A percentile compares a stretch with the other conserved stretches of the same genome.
Conservation (phyloP, 2,329 filamentous ascomycete species). For the Stagonosporopsis tanaceti region DNA sequence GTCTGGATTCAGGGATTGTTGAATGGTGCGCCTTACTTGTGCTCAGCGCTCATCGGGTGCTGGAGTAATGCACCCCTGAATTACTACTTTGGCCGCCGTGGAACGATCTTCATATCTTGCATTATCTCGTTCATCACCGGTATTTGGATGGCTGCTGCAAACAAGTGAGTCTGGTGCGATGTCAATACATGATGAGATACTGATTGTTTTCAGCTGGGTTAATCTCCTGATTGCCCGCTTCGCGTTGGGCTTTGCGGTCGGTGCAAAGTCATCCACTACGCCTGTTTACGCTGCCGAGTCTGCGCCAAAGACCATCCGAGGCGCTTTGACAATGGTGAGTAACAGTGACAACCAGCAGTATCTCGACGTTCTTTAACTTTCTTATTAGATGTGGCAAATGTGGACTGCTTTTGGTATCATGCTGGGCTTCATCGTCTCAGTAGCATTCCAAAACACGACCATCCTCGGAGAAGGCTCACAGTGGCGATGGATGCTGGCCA, state of each 20-base stretch:
- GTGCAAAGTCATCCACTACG: slow-evolving; percentile 50
- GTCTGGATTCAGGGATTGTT: slow-evolving; percentile 42
- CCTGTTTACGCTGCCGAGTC: slow-evolving; percentile 60
- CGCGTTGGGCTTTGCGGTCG: slow-evolving; percentile 45
- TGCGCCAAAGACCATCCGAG: slow-evolving; percentile 58
- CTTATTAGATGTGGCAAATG: slow-evolving; percentile 58
- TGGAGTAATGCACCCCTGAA: slow-evolving; percentile 47
- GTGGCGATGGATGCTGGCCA: slow-evolving; percentile 47
- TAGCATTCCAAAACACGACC: slow-evolving; percentile 39
- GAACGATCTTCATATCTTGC: slow-evolving; percentile 46
- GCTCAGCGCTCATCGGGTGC: slow-evolving; percentile 52
- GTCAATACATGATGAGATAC: background rate
- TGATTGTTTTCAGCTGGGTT: slow-evolving; percentile 38
- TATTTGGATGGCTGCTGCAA: slow-evolving; percentile 43
- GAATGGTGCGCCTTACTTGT: slow-evolving; percentile 43
- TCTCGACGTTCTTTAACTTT: slow-evolving; percentile 23
- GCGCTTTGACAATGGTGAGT: slow-evolving; percentile 53
- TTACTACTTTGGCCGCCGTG: slow-evolving; percentile 40
- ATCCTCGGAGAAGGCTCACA: slow-evolving; percentile 37
- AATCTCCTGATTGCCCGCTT: slow-evolving; percentile 44
- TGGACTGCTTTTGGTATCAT: slow-evolving; percentile 48
- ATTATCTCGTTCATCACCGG: slow-evolving; percentile 45
- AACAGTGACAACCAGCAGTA: background rate
- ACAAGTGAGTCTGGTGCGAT: slow-evolving; percentile 22
- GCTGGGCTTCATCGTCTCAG: slow-evolving; percentile 43